phyloP scores from a whole-genome alignment of 441 rosid genomes.

The Metrosideros polymorpha region DNA sequence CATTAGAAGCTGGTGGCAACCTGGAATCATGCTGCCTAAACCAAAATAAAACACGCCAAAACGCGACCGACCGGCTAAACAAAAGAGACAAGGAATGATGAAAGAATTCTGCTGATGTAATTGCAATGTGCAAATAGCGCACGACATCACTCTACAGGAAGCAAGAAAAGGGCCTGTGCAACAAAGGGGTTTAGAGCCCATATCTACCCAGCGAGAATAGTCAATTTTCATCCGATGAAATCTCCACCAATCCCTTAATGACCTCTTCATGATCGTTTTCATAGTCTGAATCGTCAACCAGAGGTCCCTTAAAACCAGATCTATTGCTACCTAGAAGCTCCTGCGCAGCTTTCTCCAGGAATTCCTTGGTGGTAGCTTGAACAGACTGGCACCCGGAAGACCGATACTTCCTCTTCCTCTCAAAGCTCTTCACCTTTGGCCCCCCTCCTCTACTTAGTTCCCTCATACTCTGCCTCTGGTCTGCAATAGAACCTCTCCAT shows the following conservation, averaged over 20 bases:
- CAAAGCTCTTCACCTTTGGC: constrained; percentile 33
- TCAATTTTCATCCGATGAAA: neutral
- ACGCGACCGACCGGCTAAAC: neutral
- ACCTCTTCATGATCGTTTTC: constrained; percentile 10
- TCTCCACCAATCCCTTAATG: neutral
- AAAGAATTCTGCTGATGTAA: neutral
- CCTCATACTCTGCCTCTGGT: constrained; percentile 60
- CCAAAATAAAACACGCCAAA: too few relatives aligned
- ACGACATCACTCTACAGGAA: neutral
- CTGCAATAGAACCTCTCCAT: constrained; percentile 22
- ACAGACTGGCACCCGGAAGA: constrained; percentile 51
- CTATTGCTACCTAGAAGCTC: constrained; percentile 58
- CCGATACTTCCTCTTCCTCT: constrained; percentile 70
- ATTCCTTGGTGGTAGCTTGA: constrained; percentile 65
- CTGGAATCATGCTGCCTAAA: too few relatives aligned
- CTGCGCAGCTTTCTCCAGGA: constrained; percentile 83
- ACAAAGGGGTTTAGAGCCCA: neutral
- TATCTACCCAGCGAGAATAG: too few relatives aligned
- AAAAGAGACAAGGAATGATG: neutral
- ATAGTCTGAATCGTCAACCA: constrained; percentile 40
- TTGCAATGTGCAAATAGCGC: neutral
- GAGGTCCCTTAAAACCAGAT: constrained; percentile 65
- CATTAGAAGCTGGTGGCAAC: neutral
- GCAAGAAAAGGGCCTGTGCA: neutral
- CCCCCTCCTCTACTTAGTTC: constrained; percentile 61